phyloP scores from a whole-genome alignment of 257 asterid genomes.

The Forsythia viridissima region DNA sequence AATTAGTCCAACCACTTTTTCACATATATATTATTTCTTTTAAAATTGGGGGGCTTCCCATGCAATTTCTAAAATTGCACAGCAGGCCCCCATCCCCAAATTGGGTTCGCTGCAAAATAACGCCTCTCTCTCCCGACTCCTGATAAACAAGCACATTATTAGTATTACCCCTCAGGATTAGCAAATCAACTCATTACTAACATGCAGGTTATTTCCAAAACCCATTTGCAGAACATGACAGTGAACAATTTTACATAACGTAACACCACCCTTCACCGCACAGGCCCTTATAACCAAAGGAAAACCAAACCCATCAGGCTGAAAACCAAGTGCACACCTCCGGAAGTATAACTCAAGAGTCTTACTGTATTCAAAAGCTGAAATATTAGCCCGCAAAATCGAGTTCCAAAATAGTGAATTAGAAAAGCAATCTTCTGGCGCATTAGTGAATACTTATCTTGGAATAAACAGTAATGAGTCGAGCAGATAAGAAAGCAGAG shows the following conservation, averaged over 20 bases:
- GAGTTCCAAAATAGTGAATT: constrained; percentile 70
- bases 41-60: no score
- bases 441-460: constrained; percentile 51
- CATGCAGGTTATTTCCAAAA: constrained; percentile 42
- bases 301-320: constrained; percentile 67
- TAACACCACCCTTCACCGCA: constrained; percentile 38
- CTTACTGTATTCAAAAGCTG: constrained; percentile 29
- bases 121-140: no score
- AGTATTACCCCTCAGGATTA: no score
- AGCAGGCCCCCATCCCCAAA: no score
- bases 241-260: constrained; percentile 47
- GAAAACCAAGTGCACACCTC: constrained; percentile 41
- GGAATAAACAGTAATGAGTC: constrained; percentile 51
- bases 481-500: constrained; percentile 60
- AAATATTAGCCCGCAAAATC: constrained; percentile 53
- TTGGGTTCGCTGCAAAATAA: no score
- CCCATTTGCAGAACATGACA: constrained; percentile 53
- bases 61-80: no score
- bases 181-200: constrained; percentile 57
- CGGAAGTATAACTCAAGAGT: constrained; percentile 42
- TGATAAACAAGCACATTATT: no score
- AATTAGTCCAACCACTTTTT: no score
- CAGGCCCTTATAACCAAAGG: constrained; percentile 71
- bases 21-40: no score
- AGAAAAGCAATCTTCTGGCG: constrained; percentile 26